These are phyloP conservation scores for Xerocomellus amylosporus DNA, from an alignment of 768 basidiomycete genomes.

Conservation along the genomic window DNA sequence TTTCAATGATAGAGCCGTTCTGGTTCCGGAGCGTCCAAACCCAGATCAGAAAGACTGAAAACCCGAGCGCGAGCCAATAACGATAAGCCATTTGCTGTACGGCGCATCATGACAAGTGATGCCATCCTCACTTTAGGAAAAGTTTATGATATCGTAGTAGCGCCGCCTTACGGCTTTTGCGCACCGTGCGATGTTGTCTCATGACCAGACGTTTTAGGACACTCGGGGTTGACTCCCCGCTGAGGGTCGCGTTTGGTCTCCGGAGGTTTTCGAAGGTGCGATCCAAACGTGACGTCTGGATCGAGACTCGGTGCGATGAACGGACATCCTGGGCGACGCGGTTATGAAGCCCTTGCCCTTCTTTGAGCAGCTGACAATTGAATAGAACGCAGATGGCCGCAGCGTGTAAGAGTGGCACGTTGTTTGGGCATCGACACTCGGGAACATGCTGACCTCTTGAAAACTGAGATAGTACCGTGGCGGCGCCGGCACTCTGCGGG, in stretches of 20 bases:
- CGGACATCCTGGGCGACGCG: background rate
- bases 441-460: background rate
- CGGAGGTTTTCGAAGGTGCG: too few relatives aligned
- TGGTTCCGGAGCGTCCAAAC: conserved; percentile 54
- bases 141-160: background rate
- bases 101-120: conserved; percentile 6
- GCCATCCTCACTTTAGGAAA: background rate
- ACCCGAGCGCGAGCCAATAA: conserved; percentile 19
- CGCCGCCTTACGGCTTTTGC: background rate
- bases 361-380: background rate
- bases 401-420: background rate
- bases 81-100: background rate
- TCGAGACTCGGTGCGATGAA: background rate
- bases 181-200: background rate
- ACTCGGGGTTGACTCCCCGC: too few relatives aligned
- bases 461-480: background rate
- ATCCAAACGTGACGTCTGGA: too few relatives aligned
- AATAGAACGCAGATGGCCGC: background rate
- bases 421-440: background rate
- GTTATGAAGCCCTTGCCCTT: conserved; percentile 2
- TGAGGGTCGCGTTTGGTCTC: too few relatives aligned
- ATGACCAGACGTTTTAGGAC: background rate
- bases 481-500: background rate
- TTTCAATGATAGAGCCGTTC: conserved; percentile 47
- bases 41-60: conserved; percentile 45